Evolutionary conservation across 106 monocot species (phyloP).

Genomic region (Dendrobium nobile): DNA sequence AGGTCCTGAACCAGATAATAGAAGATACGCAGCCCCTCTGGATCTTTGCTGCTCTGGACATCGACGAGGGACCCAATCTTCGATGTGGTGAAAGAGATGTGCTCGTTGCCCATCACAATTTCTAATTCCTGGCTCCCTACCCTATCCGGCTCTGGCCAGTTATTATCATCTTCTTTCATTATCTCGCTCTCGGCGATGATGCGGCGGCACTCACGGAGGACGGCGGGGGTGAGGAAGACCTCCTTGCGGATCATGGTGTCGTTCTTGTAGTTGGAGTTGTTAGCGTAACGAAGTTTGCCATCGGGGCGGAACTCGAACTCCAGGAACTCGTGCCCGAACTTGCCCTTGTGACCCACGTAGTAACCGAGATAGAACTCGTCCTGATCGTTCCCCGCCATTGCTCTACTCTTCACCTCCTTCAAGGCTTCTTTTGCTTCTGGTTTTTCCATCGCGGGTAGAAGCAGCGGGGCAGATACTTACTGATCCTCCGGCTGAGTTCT

Average conservation of each 20-base stretch:
- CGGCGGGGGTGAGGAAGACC: slow-evolving; percentile 84
- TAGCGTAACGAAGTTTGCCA: slow-evolving; percentile 93
- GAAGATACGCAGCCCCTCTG: slow-evolving; percentile 87
- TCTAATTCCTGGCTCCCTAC: slow-evolving; percentile 94
- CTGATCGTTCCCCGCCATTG: slow-evolving; percentile 25
- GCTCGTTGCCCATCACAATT: slow-evolving; percentile 98
- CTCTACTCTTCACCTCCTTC: not conserved
- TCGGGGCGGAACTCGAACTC: slow-evolving; percentile 99
- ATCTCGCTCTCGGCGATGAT: slow-evolving; percentile 93
- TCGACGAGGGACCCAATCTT: slow-evolving; percentile 97
- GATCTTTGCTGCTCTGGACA: slow-evolving; percentile 88
- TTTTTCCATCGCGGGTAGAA: not conserved
- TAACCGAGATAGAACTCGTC: slow-evolving; percentile 97
- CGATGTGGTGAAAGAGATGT: slow-evolving; percentile 94
- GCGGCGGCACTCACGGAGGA: slow-evolving; percentile 87
- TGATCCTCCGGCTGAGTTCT: no score
- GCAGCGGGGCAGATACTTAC: no score
- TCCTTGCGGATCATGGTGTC: slow-evolving; percentile 99
- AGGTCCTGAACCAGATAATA: slow-evolving; percentile 52
- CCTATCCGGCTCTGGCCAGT: slow-evolving; percentile 93
- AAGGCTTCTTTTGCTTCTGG: not conserved
- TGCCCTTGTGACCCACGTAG: slow-evolving; percentile 97
- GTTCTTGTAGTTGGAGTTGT: slow-evolving; percentile 99
- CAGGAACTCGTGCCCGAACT: slow-evolving; percentile 97
- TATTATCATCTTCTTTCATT: slow-evolving; percentile 96